Evolutionary conservation across 805 yeast species (phyloP).

Genomic region (Jamesozyma gamospora): DNA sequence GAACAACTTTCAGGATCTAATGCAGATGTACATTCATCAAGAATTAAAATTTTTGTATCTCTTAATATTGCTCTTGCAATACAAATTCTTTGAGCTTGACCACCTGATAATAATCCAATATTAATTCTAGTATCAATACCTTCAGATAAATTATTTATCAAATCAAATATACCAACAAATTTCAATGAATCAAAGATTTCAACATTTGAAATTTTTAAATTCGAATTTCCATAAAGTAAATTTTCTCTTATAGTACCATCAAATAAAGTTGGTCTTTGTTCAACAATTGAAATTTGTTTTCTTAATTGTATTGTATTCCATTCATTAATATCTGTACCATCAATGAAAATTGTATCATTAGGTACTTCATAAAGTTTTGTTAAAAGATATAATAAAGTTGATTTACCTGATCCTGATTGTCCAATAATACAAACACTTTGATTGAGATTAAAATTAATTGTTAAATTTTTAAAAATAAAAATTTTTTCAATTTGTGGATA

Average conservation of each 20-base stretch:
- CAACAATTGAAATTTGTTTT: slow-evolving; percentile 52
- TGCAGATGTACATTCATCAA: slow-evolving; percentile 89
- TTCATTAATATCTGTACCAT: slow-evolving; percentile 37
- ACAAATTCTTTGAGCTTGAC: slow-evolving; percentile 79
- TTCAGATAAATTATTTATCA: slow-evolving; percentile 44
- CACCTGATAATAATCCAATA: slow-evolving; percentile 59
- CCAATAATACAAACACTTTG: slow-evolving; percentile 67
- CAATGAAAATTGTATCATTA: slow-evolving; percentile 35
- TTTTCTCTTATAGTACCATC: slow-evolving; percentile 69
- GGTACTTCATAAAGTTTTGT: slow-evolving; percentile 40
- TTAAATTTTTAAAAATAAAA: slow-evolving; percentile 34
- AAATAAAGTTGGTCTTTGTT: slow-evolving; percentile 64
- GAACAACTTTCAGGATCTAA: slow-evolving; percentile 56
- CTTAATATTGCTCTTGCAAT: slow-evolving; percentile 74
- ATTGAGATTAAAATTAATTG: slow-evolving; percentile 35
- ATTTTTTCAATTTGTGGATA: slow-evolving; percentile 33
- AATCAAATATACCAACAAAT: slow-evolving; percentile 42
- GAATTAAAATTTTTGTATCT: slow-evolving; percentile 48
- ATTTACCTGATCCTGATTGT: slow-evolving; percentile 85
- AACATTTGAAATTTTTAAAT: slow-evolving; percentile 22
- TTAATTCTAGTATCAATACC: slow-evolving; percentile 55
- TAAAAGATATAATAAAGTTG: slow-evolving; percentile 56
- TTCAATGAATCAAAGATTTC: slow-evolving; percentile 34
- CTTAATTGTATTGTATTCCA: slow-evolving; percentile 44
- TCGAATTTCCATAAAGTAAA: slow-evolving; percentile 45